Evolutionary conservation across 2,329 filamentous ascomycete genomes (phyloP), one percentile per base, ranked within the genome.

Genomic region (Whalleya microplaca): DNA sequence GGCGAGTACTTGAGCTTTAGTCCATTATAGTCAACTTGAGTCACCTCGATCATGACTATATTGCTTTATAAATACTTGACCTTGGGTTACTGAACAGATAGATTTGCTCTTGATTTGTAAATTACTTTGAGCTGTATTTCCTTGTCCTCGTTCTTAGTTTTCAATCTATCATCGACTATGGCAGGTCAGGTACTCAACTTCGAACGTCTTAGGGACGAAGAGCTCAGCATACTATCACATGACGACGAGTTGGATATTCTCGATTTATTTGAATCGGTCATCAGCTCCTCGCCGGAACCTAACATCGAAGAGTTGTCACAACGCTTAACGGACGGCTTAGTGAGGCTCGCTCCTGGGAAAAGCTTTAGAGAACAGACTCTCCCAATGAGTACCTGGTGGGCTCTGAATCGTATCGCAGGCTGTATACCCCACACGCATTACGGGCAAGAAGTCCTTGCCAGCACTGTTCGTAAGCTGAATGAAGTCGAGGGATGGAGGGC

Each of bases 381-480:
- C 21, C 41, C 41, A 44, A 41, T 21, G 18, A 51, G 48, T 18
- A 51, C 48, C 18, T 51, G 41, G 48, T 45, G 41, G 16, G 41
- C 41, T 45, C 41, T 51, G 42, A 51, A 51, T 45, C 48, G 48
- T 41, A 44, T 51, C 18, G 48, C 48, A 51, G 48, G 41, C 48
- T 51, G 41, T 21, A 44, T 51, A 51, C n/a, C 14, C 48, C 18
- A 51, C 37, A 51, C 41, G 37, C 41, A 44, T 51, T 51, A 51
- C 37, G 48, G 48, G 14, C 41, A 51, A 51, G 19, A 51, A 44
- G 41, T 51, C 44, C 48, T 51, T 45, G 48, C 37, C 23, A 21
- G n/a, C 27, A 51, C 23, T 51, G 48, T 51, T 16, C 48, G 41
- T 45, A 51, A 45, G 48, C 41, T 51, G 48, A 51, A 51, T 45